Evolutionary conservation across 768 basidiomycete genomes (phyloP).

Genomic region (Paxillus rubicundulus): DNA sequence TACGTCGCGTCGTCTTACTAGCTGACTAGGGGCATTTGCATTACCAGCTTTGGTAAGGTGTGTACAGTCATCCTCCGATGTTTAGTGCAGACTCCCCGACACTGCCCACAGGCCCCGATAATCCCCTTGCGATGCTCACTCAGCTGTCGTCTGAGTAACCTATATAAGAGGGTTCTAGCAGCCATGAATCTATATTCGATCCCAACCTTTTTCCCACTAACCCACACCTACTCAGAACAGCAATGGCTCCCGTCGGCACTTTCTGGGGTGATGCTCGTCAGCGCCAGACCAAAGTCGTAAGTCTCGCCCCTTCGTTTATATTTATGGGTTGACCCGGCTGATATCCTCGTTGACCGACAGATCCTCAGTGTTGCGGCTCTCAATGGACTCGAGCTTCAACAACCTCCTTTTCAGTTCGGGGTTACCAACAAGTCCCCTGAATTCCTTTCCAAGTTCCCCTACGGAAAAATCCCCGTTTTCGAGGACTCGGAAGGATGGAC

Average conservation of each 20-base stretch:
- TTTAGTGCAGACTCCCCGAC: background rate
- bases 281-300: conserved; percentile 15
- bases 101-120: no score
- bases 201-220: background rate
- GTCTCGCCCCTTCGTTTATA: background rate
- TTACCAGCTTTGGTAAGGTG: background rate
- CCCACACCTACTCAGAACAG: background rate
- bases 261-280: conserved; percentile 13
- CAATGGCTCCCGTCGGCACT: conserved; percentile 19
- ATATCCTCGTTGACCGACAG: background rate
- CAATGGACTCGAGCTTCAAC: conserved; percentile 11
- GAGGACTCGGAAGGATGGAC: conserved; percentile 16
- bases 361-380: conserved; percentile 23
- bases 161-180: background rate
- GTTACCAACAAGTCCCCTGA: conserved; percentile 12
- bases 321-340: background rate
- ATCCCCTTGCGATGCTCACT: no score
- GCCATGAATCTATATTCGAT: background rate
- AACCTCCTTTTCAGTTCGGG: background rate
- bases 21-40: no score
- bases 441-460: conserved; percentile 13
- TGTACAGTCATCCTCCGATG: background rate
- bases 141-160: background rate
- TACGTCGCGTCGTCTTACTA: no score
- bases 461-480: conserved; percentile 21